Percentiles rank a stretch among this genome's conserved stretches.
These are phyloP conservation scores for Fomitopsis pinicola DNA, from an alignment of 1,284 basidiomycete genomes.

Conservation along the genomic window DNA sequence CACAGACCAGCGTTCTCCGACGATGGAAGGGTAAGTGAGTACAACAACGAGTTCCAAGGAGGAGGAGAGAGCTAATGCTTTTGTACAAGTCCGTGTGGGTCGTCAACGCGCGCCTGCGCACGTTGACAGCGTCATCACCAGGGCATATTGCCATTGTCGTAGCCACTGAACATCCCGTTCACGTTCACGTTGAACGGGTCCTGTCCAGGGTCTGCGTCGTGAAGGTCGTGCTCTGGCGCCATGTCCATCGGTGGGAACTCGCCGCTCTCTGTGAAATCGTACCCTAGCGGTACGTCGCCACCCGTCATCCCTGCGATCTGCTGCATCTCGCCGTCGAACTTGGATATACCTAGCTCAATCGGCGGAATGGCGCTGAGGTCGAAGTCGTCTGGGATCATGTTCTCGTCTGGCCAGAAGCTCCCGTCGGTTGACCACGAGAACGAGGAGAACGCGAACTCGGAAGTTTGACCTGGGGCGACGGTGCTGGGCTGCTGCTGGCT, in stretches of 20 bases:
- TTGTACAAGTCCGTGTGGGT: constrained; percentile 19
- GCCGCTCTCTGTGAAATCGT: constrained; percentile 13
- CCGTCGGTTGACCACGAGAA: constrained; percentile 29
- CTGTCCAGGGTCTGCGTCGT: constrained; percentile 20
- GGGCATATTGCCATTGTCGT: constrained; percentile 20
- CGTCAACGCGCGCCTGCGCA: constrained; percentile 32
- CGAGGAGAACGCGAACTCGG: constrained; percentile 23
- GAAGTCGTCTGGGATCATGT: constrained; percentile 43
- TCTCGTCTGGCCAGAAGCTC: constrained; percentile 25
- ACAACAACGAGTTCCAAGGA: constrained; percentile 8
- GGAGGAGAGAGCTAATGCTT: constrained; percentile 11
- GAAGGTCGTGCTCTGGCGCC: constrained; percentile 22
- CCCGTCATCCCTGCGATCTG: constrained; percentile 1
- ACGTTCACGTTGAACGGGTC: constrained; percentile 20
- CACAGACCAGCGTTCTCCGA: constrained; percentile 9
- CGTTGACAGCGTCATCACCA: constrained; percentile 31
- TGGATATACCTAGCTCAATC: constrained; percentile 37
- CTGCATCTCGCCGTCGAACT: constrained; percentile 19
- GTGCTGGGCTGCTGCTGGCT: constrained; percentile 6
- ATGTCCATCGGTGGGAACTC: constrained; percentile 10
- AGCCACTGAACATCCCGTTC: constrained; percentile 20
- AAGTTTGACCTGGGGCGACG: constrained; percentile 13
- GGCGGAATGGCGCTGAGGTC: constrained; percentile 42
- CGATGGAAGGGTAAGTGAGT: constrained; percentile 4
- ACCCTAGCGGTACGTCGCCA: constrained; percentile 9